Evolutionary conservation across 768 basidiomycete species (phyloP), one percentile per base, ranked within the genome.

Genomic region (Austroboletus festivus): DNA sequence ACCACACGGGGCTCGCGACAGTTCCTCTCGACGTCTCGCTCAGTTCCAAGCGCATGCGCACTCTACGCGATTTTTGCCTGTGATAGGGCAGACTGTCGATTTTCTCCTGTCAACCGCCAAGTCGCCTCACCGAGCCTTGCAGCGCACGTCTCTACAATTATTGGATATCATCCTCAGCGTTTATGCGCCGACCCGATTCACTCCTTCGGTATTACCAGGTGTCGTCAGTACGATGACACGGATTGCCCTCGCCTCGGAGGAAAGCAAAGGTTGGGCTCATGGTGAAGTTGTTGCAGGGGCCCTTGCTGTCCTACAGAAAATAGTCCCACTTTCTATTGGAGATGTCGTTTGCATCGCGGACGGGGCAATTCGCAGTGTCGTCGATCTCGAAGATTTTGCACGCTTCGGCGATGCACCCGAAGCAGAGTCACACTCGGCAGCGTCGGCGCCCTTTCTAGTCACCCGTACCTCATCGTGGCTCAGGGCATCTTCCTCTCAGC

Each of bases 51-150:
- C 46, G 0, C 70, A 72, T 46, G 68, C 79, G 1, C 74, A 71
- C 34, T 67, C 74, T 16, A 41, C 67, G 33, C 74, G 72, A 49
- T 83, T 90, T 57, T 71, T 86, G 30, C 86, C 94, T 6, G 74
- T 95, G 34, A 69, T 94, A 24, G 94, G 93, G 12, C 89, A 89
- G 64, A 89, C 88, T 10, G 67, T 96, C 33, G 82, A 87, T 54
- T 80, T 82, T 6, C 71, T 93, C n/a, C 72, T 95, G 42, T 65
- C 60, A 12, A 73, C 79, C 11, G 70, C 84, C 1, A 70, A 74
- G 43, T 84, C 89, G 4, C 70, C 70, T 6, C 73, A 83, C 52
- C 65, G 77, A 4, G 64, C 78, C n/a, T 69, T 94, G 31, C 89
- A 92, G 55, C 69, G 71, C 15, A 50, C 74, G 4, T 86, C 87